A percentile compares a stretch with the other conserved stretches of the same genome.
Evolutionary conservation across 2,329 filamentous ascomycete genomes (phyloP).

Genomic region (Hypoxylon sp.): DNA sequence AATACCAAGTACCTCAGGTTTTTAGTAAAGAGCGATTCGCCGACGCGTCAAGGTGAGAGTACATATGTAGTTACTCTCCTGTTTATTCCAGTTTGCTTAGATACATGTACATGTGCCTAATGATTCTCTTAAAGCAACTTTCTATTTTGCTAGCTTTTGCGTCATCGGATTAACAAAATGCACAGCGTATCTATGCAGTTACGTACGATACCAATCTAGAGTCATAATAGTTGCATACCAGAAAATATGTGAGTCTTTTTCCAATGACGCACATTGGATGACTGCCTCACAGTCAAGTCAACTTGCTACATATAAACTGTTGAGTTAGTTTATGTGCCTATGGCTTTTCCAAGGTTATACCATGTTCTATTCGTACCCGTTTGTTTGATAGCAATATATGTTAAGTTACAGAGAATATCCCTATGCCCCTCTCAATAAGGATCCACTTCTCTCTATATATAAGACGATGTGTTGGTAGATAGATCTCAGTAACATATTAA

Average conservation of each 20-base stretch:
- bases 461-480: not conserved
- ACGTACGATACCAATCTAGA: not conserved
- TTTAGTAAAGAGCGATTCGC: not conserved
- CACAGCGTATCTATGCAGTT: not conserved
- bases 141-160: not conserved
- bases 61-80: not conserved
- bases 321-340: not conserved
- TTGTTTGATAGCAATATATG: not conserved
- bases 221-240: not conserved
- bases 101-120: not conserved
- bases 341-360: not conserved
- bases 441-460: not conserved
- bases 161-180: not conserved
- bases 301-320: not conserved
- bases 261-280: not conserved
- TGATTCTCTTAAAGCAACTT: not conserved
- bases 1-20: not conserved
- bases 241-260: not conserved
- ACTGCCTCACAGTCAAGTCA: not conserved
- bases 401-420: not conserved
- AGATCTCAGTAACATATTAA: not conserved
- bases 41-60: not conserved
- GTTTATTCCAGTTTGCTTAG: not conserved
- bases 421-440: not conserved
- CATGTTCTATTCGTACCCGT: not conserved